Evolutionary conservation across 2,329 filamentous ascomycete species (phyloP).

Genomic region (Pestalotiopsis sp.): DNA sequence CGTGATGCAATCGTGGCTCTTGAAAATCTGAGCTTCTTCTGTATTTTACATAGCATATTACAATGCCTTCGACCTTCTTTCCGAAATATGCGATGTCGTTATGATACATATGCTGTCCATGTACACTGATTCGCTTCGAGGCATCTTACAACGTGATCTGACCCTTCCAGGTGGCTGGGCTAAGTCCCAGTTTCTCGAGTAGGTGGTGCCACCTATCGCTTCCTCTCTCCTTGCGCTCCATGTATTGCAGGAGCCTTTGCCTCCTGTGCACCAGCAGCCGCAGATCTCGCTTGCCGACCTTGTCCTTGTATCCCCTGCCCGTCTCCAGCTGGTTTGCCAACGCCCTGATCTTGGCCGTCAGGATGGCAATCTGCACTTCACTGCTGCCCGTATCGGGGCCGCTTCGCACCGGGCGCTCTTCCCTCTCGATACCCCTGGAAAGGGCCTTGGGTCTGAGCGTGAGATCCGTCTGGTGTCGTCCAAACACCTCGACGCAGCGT

Average conservation of each 20-base stretch:
- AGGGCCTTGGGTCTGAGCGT: conserved; percentile 63
- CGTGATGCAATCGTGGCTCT: neutral
- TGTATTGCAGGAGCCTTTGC: conserved; percentile 84
- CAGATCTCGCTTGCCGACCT: conserved; percentile 91
- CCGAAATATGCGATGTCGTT: conserved; percentile 2
- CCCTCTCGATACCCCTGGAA: conserved; percentile 40
- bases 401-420: conserved; percentile 56
- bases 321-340: conserved; percentile 71
- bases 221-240: conserved; percentile 86
- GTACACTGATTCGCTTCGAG: neutral
- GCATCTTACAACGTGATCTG: conserved; percentile 74
- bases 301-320: conserved; percentile 75
- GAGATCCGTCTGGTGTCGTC: conserved; percentile 83
- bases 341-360: conserved; percentile 90
- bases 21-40: conserved; percentile 19
- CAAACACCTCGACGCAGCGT: conserved; percentile 84
- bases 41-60: conserved; percentile 48
- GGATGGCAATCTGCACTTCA: conserved; percentile 95
- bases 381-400: conserved; percentile 92
- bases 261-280: conserved; percentile 81
- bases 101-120: conserved; percentile 7
- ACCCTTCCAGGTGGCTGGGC: conserved; percentile 84
- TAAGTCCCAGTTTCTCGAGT: conserved; percentile 80
- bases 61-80: conserved; percentile 11
- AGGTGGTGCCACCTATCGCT: conserved; percentile 88